Percentiles rank a stretch among this genome's conserved stretches.
Conservation (phyloP, 2,329 filamentous ascomycete genomes). For the Ophiognomonia clavigignenti-juglandacearum region DNA sequence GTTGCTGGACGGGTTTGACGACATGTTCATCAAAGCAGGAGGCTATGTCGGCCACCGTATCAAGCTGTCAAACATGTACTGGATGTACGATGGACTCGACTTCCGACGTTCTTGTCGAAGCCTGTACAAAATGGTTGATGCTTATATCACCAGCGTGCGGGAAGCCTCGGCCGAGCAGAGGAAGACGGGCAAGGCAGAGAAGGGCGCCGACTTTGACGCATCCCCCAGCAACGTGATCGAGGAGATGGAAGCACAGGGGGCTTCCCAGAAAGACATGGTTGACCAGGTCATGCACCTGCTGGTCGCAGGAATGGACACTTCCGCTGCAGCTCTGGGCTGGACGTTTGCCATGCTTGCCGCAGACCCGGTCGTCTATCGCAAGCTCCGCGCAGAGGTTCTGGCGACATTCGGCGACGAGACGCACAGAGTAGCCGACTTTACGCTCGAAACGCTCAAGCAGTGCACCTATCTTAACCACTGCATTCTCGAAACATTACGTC, state of each 20-base stretch:
- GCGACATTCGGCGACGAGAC: conserved; percentile 42
- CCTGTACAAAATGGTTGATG: conserved; percentile 62
- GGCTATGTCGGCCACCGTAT: conserved; percentile 50
- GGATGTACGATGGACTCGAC: conserved; percentile 44
- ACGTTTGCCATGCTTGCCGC: conserved; percentile 36
- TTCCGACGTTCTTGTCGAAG: conserved; percentile 59
- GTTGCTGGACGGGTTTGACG: conserved; percentile 22
- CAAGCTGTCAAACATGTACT: conserved; percentile 36
- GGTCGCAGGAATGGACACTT: conserved; percentile 48
- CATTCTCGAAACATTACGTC: conserved; percentile 28
- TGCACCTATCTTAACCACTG: conserved; percentile 18
- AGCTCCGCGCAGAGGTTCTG: conserved; percentile 36
- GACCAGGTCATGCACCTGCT: conserved; percentile 39
- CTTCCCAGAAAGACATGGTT: not conserved
- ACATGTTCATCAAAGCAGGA: conserved; percentile 21
- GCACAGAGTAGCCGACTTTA: conserved; percentile 6
- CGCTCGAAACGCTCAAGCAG: conserved; percentile 14
- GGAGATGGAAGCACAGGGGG: conserved; percentile 34
- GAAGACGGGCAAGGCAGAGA: conserved; percentile 40
- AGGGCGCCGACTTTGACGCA: conserved; percentile 15
- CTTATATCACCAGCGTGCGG: too few relatives aligned
- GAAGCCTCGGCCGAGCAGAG: conserved; percentile 47
- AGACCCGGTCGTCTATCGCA: conserved; percentile 32
- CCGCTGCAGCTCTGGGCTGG: conserved; percentile 43
- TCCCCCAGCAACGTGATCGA: conserved; percentile 36